Conservation (phyloP, 192 early-diverging fungal species). For the Neocallimastix lanati region DNA sequence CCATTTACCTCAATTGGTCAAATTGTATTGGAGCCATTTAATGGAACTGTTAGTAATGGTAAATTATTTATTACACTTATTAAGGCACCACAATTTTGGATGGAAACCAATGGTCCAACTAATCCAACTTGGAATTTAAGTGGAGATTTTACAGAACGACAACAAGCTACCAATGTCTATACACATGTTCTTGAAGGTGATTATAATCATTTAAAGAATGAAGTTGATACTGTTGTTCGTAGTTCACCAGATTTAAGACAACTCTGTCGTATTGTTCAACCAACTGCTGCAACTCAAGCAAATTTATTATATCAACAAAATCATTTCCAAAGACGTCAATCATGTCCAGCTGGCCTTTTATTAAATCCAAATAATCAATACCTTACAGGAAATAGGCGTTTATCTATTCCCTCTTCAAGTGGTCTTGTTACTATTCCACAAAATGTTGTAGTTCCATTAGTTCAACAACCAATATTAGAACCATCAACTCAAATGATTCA, state of each 20-base stretch:
- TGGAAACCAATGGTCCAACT: conserved; percentile 18
- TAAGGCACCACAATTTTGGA: conserved; percentile 34
- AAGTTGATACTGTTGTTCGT: background rate
- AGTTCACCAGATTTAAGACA: background rate
- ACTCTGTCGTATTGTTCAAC: background rate
- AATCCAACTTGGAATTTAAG: conserved; percentile 26
- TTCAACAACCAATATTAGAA: background rate
- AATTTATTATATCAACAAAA: background rate
- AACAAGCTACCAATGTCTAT: conserved; percentile 21
- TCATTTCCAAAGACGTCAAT: background rate
- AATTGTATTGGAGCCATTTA: conserved; percentile 13
- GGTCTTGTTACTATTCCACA: background rate
- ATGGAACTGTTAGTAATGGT: conserved; percentile 18
- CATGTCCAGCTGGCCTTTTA: background rate
- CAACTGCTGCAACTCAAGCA: background rate
- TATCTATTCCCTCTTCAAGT: background rate
- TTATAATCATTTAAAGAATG: background rate
- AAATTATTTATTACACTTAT: conserved; percentile 29
- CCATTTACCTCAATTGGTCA: conserved; percentile 23
- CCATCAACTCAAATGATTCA: background rate
- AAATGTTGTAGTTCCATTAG: background rate
- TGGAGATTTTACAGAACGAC: conserved; percentile 45
- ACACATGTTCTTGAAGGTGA: background rate
- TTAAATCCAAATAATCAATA: background rate
- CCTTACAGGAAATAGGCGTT: background rate